Conservation (phyloP, 2,329 filamentous ascomycete genomes). For the Didymella glomerata region DNA sequence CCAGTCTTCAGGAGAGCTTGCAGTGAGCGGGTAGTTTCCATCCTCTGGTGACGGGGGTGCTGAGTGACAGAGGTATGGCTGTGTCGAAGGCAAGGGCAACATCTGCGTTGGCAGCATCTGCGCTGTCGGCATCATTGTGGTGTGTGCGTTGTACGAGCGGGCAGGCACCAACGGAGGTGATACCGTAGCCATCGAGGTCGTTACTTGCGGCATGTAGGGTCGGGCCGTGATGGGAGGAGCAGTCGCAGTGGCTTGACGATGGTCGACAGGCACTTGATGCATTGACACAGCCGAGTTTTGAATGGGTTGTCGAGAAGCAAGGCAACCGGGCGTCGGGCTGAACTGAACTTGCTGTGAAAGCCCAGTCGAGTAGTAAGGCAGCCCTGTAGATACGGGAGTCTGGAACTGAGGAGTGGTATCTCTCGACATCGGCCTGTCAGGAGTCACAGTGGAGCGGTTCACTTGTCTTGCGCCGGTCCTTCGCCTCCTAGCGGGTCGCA, state of each 20-base stretch:
- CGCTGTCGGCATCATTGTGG: background rate
- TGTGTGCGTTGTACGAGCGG: background rate
- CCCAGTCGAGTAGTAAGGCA: slow-evolving; percentile 18
- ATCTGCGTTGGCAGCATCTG: slow-evolving; percentile 1
- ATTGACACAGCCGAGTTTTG: no score
- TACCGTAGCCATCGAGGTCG: background rate
- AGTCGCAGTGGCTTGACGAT: background rate
- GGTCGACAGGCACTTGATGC: background rate
- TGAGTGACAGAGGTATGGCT: background rate
- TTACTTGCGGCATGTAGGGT: background rate
- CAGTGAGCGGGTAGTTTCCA: background rate
- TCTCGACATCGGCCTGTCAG: slow-evolving; percentile 15
- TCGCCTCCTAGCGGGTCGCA: slow-evolving; percentile 20
- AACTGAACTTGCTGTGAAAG: background rate
- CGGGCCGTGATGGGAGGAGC: background rate
- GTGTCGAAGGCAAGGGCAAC: background rate
- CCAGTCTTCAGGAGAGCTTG: background rate
- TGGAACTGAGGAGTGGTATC: slow-evolving; percentile 23
- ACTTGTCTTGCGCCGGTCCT: slow-evolving; percentile 19
- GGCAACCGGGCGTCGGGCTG: background rate
- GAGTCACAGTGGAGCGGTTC: slow-evolving; percentile 18
- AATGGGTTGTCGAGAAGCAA: background rate
- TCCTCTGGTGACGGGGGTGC: background rate
- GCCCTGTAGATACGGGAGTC: background rate
- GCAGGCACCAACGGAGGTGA: slow-evolving; percentile 3